Evolutionary conservation across 139 green algal species (phyloP).

Genomic region (Mesotaenium endlicherianum): DNA sequence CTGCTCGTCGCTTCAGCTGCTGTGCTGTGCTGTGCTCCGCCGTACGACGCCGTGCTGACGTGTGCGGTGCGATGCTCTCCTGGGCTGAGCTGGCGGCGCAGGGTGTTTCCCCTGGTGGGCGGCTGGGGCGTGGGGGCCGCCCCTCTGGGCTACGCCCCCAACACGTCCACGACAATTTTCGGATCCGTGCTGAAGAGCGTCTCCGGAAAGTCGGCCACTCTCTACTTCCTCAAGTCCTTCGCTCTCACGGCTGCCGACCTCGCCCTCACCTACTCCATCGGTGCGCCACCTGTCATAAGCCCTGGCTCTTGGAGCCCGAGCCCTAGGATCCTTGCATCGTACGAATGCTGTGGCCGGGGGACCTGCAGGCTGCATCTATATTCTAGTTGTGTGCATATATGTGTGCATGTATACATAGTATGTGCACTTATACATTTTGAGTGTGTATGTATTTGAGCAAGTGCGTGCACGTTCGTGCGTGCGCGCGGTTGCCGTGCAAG

Average conservation of each 20-base stretch:
- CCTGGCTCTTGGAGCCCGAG: too few relatives aligned
- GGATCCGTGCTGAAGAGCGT: neutral
- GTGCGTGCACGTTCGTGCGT: neutral
- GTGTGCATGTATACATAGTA: too few relatives aligned
- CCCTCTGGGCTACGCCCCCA: slow-evolving; percentile 12
- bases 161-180: slow-evolving; percentile 4
- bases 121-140: neutral
- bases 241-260: neutral
- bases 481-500: too few relatives aligned
- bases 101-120: neutral
- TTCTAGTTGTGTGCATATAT: too few relatives aligned
- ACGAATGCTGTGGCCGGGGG: too few relatives aligned
- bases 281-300: too few relatives aligned
- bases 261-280: slow-evolving; percentile 8
- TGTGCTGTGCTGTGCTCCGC: neutral
- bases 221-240: slow-evolving; percentile 36
- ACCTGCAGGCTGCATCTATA: too few relatives aligned
- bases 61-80: neutral
- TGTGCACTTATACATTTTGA: too few relatives aligned
- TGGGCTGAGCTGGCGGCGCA: neutral
- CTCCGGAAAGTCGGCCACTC: slow-evolving; percentile 4
- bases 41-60: neutral
- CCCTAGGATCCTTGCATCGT: too few relatives aligned
- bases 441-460: neutral
- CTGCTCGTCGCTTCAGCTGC: neutral